Evolutionary conservation across 768 basidiomycete genomes (phyloP).

Genomic region (Daedalea quercina): DNA sequence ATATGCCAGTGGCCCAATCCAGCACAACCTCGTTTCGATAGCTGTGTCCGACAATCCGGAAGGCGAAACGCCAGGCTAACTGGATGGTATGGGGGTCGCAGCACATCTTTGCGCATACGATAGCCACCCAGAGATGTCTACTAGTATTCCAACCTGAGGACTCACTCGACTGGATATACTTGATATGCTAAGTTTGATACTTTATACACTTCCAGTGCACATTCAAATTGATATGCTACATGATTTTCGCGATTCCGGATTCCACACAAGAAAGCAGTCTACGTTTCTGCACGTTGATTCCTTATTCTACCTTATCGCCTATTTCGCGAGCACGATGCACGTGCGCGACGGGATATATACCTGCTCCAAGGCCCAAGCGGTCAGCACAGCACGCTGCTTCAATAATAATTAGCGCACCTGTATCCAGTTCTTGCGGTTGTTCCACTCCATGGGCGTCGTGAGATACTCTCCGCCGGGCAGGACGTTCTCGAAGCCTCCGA

Average conservation of each 20-base stretch:
- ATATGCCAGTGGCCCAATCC: too few relatives aligned
- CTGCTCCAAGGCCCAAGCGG: constrained; percentile 25
- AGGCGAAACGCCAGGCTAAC: too few relatives aligned
- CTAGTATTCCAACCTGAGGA: too few relatives aligned
- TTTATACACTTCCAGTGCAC: not conserved
- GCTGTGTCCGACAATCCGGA: too few relatives aligned
- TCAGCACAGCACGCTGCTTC: not conserved
- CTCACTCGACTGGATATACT: too few relatives aligned
- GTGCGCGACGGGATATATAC: constrained; percentile 69
- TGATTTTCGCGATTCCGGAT: not conserved
- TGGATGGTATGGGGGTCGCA: too few relatives aligned
- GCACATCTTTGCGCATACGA: too few relatives aligned
- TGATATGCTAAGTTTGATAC: too few relatives aligned
- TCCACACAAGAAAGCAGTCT: not conserved
- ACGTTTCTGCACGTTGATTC: not conserved
- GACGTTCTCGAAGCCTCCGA: constrained; percentile 87
- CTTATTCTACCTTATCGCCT: not conserved
- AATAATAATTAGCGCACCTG: constrained; percentile 47
- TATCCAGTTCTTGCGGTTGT: constrained; percentile 82
- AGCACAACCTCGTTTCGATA: too few relatives aligned
- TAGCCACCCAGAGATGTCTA: too few relatives aligned
- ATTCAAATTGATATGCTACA: not conserved
- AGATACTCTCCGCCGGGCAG: constrained; percentile 54
- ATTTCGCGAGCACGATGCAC: constrained; percentile 56
- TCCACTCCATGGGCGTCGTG: constrained; percentile 89